phyloP scores from a whole-genome alignment of 2,329 filamentous ascomycete genomes.

The Penicillium sp. region DNA sequence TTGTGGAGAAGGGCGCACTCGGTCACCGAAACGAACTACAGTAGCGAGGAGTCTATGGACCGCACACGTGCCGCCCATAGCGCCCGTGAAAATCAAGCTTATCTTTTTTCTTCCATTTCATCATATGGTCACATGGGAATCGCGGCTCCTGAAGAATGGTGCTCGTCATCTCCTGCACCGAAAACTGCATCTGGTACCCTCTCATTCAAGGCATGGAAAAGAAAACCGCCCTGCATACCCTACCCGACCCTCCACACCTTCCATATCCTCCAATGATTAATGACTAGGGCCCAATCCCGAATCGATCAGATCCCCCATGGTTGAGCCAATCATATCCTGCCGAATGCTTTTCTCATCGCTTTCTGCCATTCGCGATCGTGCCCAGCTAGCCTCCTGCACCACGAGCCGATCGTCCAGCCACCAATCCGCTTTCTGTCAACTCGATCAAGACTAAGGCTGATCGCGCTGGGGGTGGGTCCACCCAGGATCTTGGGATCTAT shows the following conservation, averaged over 20 bases:
- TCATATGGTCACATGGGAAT: background rate
- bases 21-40: no score
- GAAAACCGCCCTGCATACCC: slow-evolving; percentile 15
- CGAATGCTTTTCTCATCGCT: slow-evolving; percentile 18
- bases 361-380: slow-evolving; percentile 23
- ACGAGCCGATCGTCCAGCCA: slow-evolving; percentile 25
- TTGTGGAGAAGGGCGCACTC: background rate
- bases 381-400: slow-evolving; percentile 33
- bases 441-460: slow-evolving; percentile 6
- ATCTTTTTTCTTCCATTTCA: background rate
- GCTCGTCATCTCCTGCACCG: slow-evolving; percentile 4
- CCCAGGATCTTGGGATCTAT: slow-evolving; percentile 16
- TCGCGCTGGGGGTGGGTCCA: slow-evolving; percentile 5
- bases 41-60: no score
- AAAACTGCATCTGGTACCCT: slow-evolving; percentile 8
- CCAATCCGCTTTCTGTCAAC: slow-evolving; percentile 20
- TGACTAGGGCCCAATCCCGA: slow-evolving; percentile 6
- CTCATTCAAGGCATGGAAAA: slow-evolving; percentile 16
- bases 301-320: slow-evolving; percentile 3
- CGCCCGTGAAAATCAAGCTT: slow-evolving; percentile 4
- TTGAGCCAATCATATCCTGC: slow-evolving; percentile 13
- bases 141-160: background rate
- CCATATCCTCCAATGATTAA: slow-evolving; percentile 1
- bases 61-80: slow-evolving; percentile 7
- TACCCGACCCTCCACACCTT: slow-evolving; percentile 10